Conservation (phyloP, 1,284 basidiomycete genomes). For the Rhodotorula sp. region DNA sequence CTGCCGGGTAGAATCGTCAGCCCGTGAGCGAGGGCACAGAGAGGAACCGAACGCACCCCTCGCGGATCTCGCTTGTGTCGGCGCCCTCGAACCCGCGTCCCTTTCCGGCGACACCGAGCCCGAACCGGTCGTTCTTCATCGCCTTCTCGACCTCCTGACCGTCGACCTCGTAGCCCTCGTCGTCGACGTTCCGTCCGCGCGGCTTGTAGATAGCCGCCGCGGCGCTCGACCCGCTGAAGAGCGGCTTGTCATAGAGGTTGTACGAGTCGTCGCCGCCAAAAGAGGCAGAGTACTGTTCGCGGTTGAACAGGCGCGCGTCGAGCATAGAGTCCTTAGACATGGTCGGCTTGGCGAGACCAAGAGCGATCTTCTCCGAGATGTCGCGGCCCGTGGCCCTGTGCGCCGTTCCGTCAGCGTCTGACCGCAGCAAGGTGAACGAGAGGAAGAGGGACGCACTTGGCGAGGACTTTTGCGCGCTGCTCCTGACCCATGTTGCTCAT, state of each 20-base stretch:
- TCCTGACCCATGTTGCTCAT: constrained; percentile 99
- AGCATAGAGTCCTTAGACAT: constrained; percentile 93
- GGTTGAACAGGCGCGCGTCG: constrained; percentile 95
- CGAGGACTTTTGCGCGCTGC: constrained; percentile 90
- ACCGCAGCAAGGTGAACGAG: neutral
- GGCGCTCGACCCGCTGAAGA: constrained; percentile 93
- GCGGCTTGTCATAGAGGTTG: constrained; percentile 88
- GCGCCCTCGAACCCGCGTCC: constrained; percentile 85
- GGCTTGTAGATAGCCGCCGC: constrained; percentile 98
- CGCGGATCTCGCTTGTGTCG: constrained; percentile 69
- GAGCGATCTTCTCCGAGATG: constrained; percentile 97
- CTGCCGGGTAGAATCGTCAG: constrained; percentile 55
- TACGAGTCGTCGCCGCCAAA: constrained; percentile 93
- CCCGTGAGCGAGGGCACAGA: neutral
- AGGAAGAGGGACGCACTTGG: constrained; percentile 56
- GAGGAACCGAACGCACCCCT: constrained; percentile 36
- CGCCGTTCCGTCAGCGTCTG: neutral
- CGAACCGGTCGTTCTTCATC: constrained; percentile 90
- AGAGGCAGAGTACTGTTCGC: constrained; percentile 73
- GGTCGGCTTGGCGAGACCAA: constrained; percentile 95
- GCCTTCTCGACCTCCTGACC: constrained; percentile 88
- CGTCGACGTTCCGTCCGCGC: constrained; percentile 65
- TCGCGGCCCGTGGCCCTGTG: constrained; percentile 88
- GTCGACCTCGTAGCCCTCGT: constrained; percentile 74
- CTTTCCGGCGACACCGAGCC: constrained; percentile 70